Percentiles rank a stretch among this genome's conserved stretches.
These are phyloP conservation scores for Aspergillus awamori DNA, from an alignment of 2,329 filamentous ascomycete species.

Conservation along the genomic window DNA sequence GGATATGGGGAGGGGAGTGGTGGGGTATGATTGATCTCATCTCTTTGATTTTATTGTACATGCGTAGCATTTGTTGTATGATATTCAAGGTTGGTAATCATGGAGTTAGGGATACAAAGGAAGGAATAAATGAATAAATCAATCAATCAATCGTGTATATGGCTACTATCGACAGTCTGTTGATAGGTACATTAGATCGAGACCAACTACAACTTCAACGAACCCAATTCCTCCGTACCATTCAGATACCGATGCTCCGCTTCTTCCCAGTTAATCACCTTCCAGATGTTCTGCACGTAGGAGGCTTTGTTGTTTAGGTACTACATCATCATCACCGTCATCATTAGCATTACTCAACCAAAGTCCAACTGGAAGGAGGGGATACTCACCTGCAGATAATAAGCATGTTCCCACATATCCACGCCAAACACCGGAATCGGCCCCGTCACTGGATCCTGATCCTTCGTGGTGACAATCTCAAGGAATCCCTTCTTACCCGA, in stretches of 20 bases:
- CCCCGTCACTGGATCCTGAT: conserved; percentile 80
- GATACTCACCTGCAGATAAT: conserved; percentile 71
- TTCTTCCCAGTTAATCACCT: conserved; percentile 90
- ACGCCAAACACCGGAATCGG: conserved; percentile 77
- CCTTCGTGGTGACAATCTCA: conserved; percentile 77
- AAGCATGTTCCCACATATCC: conserved; percentile 94
- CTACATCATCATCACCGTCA: conserved; percentile 42
- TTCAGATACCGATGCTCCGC: conserved; percentile 67
- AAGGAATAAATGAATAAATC: too few relatives aligned
- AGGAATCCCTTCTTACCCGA: conserved; percentile 60
- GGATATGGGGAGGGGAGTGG: conserved; percentile 34
- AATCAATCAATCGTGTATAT: too few relatives aligned
- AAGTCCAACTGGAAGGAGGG: not conserved
- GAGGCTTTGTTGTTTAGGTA: conserved; percentile 94
- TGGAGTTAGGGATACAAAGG: not conserved
- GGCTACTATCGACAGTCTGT: not conserved
- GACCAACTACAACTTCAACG: conserved; percentile 30
- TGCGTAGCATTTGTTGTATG: not conserved
- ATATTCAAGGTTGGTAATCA: not conserved
- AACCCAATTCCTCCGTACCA: conserved; percentile 27
- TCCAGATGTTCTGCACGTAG: conserved; percentile 89
- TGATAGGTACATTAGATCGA: not conserved
- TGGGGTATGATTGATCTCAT: conserved; percentile 36
- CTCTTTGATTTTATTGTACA: not conserved
- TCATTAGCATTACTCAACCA: not conserved